Base-by-base conservation (phyloP, 2,329 filamentous ascomycete species). In the Celoporthe dispersa region DNA sequence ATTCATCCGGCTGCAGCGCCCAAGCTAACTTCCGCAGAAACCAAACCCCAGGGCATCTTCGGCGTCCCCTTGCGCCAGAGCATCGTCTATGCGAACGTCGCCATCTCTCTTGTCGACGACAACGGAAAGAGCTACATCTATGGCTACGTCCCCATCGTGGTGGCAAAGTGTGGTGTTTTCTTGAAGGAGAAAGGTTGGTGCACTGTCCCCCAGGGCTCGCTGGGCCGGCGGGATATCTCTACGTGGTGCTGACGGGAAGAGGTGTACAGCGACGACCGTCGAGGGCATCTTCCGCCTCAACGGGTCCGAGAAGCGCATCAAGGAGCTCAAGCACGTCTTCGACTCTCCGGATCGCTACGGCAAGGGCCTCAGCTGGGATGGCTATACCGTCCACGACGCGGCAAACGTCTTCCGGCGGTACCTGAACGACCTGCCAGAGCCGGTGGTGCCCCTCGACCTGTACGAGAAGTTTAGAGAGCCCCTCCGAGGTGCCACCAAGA, bases 301-400 rank as follows among this genome's bases (percentile, higher is more conserved):
- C 78, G 96, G 96, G 65, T 98, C 96, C 48, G 95, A 97, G 78
- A 98, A 98, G 83, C 92, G 96, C 72, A 99, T 99, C 83, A 99
- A 98, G 80, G 96, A 98, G 80, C 88, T 99, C 39, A 95, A 97
- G 80, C 89, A 87, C 37, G 88, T 94, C 3, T 99, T 99, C 81
- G 93, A 98, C 81, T 97, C 95, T 0, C 96, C 96, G 55, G 94
- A 97, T 76, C 88, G 94, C 76, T 99, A 97, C 79, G 96, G 96
- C 68, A 99, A 99, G 81, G 96, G 96, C 22, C 86, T 99, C 35
- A 93, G 97, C 76, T 99, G 96, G 96, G 92, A 94, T 62, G 96
- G 96, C 62, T 99, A 97, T 80, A 99, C 96, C 0, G 96, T 99
- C 57, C 96, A 99, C 81, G 96, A 99, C 86, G 96, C 96, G 35